Evolutionary conservation across 495 filamentous ascomycete species (phyloP), one percentile per base, ranked within the genome.

Genomic region (Patellaria atrata): DNA sequence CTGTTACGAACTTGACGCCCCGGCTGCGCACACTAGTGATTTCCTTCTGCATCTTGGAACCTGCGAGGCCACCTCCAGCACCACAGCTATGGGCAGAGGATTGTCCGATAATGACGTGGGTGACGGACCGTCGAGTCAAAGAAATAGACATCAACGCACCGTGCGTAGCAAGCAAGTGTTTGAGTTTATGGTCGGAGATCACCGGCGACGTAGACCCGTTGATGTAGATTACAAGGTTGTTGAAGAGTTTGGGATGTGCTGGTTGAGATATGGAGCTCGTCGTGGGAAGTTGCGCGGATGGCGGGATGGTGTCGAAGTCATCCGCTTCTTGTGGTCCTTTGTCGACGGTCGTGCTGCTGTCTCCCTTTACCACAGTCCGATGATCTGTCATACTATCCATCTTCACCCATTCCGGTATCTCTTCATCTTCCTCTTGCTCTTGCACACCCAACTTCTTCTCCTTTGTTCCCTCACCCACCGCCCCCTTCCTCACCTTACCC

Each of bases 101-200:
- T 30, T 53, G 64, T 2, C 79, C 83, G 11, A 94, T 46, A 33
- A 97, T 78, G 38, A 94, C 77, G 56, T 97, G 89, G 7, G 85
- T 91, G 23, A 93, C 81, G 22, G 65, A 64, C 14, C 73, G 68
- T 7, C 82, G 69, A 4, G 71, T 73, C 12, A 93, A 67, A 34
- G 68, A 61, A 10, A 81, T 63, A 2, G 80, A 71, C 26, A 82
- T 60, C 21, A 50, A 60, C 0, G 71, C 89, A 16, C 89, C 89
- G 48, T 89, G 65, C 34, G 70, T 57, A 7, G 67, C 70, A 14
- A 96, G 63, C 19, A 92, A 61, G 23, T 71, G 73, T 58, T 89
- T 92, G 29, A 96, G 68, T 48, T 70, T 74, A 53, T 92, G 81
- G 59, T 97, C 86, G 0, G 79, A 85, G 28, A 97, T 69, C 10